Conservation (phyloP, 2,329 filamentous ascomycete genomes). For the Aspergillus eucalypticola region DNA sequence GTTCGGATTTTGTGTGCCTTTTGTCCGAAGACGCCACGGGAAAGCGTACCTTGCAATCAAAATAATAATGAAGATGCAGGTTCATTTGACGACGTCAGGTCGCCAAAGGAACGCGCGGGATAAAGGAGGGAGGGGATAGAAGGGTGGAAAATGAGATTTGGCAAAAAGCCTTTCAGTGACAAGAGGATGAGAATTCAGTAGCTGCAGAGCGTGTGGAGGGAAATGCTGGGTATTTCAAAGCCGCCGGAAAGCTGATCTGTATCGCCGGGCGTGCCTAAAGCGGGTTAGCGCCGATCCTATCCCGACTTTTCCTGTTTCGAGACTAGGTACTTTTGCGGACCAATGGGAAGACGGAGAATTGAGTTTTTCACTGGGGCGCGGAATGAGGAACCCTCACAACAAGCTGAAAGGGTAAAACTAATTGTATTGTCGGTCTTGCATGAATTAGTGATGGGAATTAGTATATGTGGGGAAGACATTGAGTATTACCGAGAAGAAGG, state of each 20-base stretch:
- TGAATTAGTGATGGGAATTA: too few species aligned
- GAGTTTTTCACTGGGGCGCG: not conserved
- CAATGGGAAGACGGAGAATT: not conserved
- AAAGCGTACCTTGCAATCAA: constrained; percentile 63
- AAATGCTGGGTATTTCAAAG: constrained; percentile 21
- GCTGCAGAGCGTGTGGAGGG: constrained; percentile 6
- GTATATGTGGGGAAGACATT: not conserved
- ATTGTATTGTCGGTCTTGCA: not conserved
- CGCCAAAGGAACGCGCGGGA: constrained; percentile 85
- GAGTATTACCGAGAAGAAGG: not conserved
- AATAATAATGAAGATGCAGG: constrained; percentile 72
- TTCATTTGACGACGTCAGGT: constrained; percentile 93
- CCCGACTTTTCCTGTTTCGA: constrained; percentile 10
- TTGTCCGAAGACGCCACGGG: not conserved
- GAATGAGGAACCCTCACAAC: not conserved
- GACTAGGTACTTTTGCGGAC: constrained; percentile 12
- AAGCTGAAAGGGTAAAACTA: constrained; percentile 2
- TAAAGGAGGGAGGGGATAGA: constrained; percentile 8
- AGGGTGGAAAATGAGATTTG: not conserved
- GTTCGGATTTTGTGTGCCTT: not conserved
- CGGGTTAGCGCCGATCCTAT: constrained; percentile 21
- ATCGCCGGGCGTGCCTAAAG: constrained; percentile 10
- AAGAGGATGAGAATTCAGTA: constrained; percentile 9
- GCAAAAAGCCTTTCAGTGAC: not conserved
- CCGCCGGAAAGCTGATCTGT: constrained; percentile 19